These are phyloP conservation scores for Ceratocystis variospora DNA, from an alignment of 2,329 filamentous ascomycete genomes.

Conservation along the genomic window DNA sequence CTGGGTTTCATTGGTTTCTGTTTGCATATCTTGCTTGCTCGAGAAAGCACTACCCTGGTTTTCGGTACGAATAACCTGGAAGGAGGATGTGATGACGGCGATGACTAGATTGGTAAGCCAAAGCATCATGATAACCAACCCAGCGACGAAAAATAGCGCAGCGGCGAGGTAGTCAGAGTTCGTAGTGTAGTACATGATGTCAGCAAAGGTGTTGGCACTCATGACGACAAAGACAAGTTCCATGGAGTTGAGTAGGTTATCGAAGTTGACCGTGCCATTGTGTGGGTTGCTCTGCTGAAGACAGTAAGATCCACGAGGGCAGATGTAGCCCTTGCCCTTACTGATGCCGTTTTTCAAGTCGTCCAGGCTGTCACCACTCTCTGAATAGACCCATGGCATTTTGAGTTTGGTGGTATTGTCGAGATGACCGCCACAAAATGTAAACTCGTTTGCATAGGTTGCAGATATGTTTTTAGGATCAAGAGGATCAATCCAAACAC, in stretches of 20 bases:
- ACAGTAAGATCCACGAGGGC: constrained; percentile 70
- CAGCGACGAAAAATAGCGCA: constrained; percentile 59
- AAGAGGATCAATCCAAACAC: constrained; percentile 58
- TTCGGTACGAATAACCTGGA: constrained; percentile 95
- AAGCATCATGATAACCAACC: constrained; percentile 81
- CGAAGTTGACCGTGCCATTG: constrained; percentile 80
- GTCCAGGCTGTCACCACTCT: constrained; percentile 27
- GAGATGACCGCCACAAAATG: constrained; percentile 79
- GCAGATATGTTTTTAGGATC: constrained; percentile 41
- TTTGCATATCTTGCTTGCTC: constrained; percentile 26
- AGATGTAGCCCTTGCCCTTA: constrained; percentile 70
- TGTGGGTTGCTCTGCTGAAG: constrained; percentile 66
- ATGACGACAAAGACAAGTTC: constrained; percentile 96
- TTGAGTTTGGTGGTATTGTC: constrained; percentile 42
- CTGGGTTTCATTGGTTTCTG: constrained; percentile 47
- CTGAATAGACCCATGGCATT: constrained; percentile 52
- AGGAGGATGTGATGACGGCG: constrained; percentile 95
- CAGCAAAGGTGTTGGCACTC: constrained; percentile 93
- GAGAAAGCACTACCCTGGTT: constrained; percentile 80
- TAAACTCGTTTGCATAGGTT: constrained; percentile 49
- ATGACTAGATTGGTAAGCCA: constrained; percentile 94
- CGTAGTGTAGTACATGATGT: constrained; percentile 85
- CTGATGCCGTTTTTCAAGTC: constrained; percentile 38
- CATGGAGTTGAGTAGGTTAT: constrained; percentile 82
- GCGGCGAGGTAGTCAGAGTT: constrained; percentile 82